Percentiles rank a stretch among this genome's conserved stretches.
These are phyloP conservation scores for Populus simonii DNA, from an alignment of 345 rosid genomes.

Conservation along the genomic window DNA sequence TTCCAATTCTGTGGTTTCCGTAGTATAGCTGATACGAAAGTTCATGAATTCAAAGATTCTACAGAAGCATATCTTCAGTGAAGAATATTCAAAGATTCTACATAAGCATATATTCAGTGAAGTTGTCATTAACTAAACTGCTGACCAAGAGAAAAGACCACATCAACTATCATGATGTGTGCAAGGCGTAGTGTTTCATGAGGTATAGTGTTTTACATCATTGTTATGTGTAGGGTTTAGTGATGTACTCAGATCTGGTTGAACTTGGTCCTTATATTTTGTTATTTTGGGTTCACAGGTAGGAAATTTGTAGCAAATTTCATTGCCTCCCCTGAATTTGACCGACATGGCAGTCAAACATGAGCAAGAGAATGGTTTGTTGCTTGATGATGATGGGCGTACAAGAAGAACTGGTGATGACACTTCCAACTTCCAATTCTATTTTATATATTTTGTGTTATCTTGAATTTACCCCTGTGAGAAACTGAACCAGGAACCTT, in stretches of 20 bases:
- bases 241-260: too few relatives aligned
- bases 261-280: too few relatives aligned
- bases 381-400: background rate
- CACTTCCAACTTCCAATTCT: background rate
- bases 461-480: background rate
- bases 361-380: background rate
- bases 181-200: background rate
- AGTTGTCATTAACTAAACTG: too few relatives aligned
- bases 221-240: background rate
- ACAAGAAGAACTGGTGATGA: background rate
- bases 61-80: too few relatives aligned
- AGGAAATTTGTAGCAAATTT: background rate
- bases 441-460: background rate
- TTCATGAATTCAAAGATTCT: too few relatives aligned
- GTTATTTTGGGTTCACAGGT: background rate
- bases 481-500: conserved; percentile 5
- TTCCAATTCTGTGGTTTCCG: background rate
- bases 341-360: background rate
- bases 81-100: too few relatives aligned
- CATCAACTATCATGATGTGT: background rate
- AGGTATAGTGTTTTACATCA: background rate
- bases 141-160: background rate
- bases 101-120: too few relatives aligned
- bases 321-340: background rate
- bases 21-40: too few relatives aligned